Base-by-base conservation (phyloP, 805 yeast genomes). In the Osmozyma mogii region DNA sequence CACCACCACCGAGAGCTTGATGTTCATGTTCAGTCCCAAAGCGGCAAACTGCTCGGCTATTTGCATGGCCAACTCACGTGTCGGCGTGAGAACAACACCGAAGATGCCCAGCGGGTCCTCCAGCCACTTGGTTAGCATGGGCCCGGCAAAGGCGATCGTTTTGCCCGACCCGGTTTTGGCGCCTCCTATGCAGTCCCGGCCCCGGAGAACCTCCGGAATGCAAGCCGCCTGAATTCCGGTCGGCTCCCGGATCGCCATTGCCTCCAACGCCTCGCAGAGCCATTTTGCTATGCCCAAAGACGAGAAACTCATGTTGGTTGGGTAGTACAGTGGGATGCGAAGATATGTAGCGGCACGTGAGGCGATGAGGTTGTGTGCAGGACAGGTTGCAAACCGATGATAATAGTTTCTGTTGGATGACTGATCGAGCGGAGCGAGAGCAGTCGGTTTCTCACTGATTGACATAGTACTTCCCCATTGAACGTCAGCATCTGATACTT, bases 81-180 rank as follows among this genome's bases (percentile, higher is more conserved):
- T 80, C 4, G 98, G 98, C 0, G 98, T 92, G 33, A 92, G 55
- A 1, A 92, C 72, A 2, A 92, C 60, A 3, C 96, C 98, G 55
- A 68, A 92, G 22, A 92, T 82, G 1, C 96, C 98, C 54, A 72
- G 72, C 1, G 98, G 98, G 52, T 92, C 97, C 41, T 79, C 82
- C 0, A 96, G 83, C 96, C 97, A 92, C 48, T 80, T 70, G 1
- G 94, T 75, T 32, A 92, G 63, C 84, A 92, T 89, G 2, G 98
- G 98, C n/a, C 85, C 94, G 1, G 89, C 97, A 68, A 92, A 92
- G 1, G 97, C 96, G 14, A 92, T 77, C 2, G 98, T 92, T 52
- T 92, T 92, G 71, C 98, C 98, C 11, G 94, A 80, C 57, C 98
- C 98, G 0, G 98, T 92, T 54, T 83, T 83, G 18, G 98, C 98